Evolutionary conservation across 2,329 filamentous ascomycete species (phyloP), one percentile per base, ranked within the genome.

Genomic region (Dactylellina parvicollis): DNA sequence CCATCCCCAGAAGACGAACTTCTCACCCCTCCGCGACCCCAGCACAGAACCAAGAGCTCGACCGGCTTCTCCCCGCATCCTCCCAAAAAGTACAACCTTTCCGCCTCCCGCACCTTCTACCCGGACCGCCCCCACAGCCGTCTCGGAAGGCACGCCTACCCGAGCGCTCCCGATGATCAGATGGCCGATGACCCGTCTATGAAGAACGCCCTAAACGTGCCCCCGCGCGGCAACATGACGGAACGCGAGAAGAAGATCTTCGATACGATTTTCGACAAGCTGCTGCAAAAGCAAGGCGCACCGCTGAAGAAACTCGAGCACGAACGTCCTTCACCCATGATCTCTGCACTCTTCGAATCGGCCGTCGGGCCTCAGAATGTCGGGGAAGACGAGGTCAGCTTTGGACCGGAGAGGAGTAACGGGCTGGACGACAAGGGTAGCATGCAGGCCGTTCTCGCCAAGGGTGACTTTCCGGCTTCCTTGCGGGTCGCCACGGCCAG

Each of bases 321-420:
- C 26, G n/a, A 16, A 1, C 32, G 60, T 3, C 69, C 69, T 2
- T 66, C 60, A 2, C 69, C 69, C 7, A 73, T 73, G 69, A 65
- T 73, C 9, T 66, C 69, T 4, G 75, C 75, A 2, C 60, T 78
- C 8, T 77, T 78, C 42, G 76, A 77, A 28, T 75, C 71, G 9
- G 76, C 77, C 3, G 74, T 78, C 4, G 77, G 77, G 0, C 76
- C 76, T 4, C 76, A 77, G 30, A 61, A 70, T 12, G 50, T 54
- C 9, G 66, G 72, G 9, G 59, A 74, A 30, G 60, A 75, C 56
- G 70, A 77, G 28, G 74, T 77, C 40, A 70, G 62, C 16, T 77
- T 78, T 34, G 76, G 76, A 1, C 77, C 76, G n/a, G 71, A 72
- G 9, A 26, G 47, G 18, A 46, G 61, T 12, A 28, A 66, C 36